Conservation (phyloP, 768 basidiomycete genomes). For the Boletus subparvulus region DNA sequence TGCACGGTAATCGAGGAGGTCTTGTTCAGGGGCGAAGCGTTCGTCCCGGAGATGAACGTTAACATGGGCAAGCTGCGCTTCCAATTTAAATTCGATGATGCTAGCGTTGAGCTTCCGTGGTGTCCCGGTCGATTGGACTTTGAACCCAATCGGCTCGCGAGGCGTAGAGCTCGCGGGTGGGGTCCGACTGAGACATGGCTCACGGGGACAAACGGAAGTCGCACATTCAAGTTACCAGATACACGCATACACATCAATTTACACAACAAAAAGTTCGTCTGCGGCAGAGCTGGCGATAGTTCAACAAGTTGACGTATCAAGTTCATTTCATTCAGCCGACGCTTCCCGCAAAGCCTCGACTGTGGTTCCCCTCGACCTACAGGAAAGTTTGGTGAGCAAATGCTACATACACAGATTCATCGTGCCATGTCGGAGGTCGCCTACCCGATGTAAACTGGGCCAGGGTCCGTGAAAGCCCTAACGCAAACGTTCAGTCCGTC, state of each 20-base stretch:
- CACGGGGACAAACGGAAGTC: no score
- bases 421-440: not conserved
- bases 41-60: constrained; percentile 9
- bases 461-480: constrained; percentile 30
- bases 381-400: not conserved
- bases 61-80: constrained; percentile 6
- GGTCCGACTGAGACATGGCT: no score
- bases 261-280: not conserved
- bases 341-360: constrained; percentile 6
- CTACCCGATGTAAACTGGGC: constrained; percentile 26
- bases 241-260: not conserved
- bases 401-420: no score
- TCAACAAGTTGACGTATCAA: not conserved
- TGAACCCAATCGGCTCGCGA: not conserved
- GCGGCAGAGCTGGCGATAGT: not conserved
- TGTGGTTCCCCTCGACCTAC: constrained; percentile 18
- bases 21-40: constrained; percentile 22
- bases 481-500: not conserved
- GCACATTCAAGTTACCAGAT: not conserved
- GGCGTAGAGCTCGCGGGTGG: constrained; percentile 19
- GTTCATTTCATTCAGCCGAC: not conserved
- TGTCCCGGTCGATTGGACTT: not conserved
- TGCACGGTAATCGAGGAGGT: constrained; percentile 26
- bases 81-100: constrained; percentile 13
- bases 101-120: constrained; percentile 1